These are phyloP conservation scores for Cladosporium colombiae DNA, from an alignment of 2,329 filamentous ascomycete genomes.

Conservation along the genomic window DNA sequence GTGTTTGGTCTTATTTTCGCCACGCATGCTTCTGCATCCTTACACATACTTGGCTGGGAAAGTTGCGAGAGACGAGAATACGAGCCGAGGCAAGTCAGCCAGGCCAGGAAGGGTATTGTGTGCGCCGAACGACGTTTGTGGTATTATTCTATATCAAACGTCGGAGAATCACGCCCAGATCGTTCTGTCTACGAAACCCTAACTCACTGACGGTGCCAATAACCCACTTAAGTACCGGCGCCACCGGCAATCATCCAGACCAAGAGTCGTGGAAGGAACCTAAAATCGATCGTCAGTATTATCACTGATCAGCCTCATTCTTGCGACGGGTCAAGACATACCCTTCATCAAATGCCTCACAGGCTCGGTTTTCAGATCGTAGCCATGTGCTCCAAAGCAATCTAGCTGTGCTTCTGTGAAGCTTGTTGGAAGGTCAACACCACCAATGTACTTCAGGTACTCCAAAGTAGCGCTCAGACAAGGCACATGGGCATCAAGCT, in stretches of 20 bases:
- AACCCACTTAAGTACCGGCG: background rate
- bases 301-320: background rate
- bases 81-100: background rate
- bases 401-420: conserved; percentile 64
- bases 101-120: background rate
- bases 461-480: conserved; percentile 57
- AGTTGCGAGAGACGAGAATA: background rate
- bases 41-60: background rate
- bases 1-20: background rate
- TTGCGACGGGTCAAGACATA: conserved; percentile 3
- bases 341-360: conserved; percentile 50
- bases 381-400: conserved; percentile 61
- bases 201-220: background rate
- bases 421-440: conserved; percentile 55
- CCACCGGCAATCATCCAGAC: conserved; percentile 27
- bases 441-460: conserved; percentile 58
- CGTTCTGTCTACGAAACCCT: background rate
- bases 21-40: conserved; percentile 6
- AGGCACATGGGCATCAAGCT: conserved; percentile 55
- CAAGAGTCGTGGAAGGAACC: conserved; percentile 54
- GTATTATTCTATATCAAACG: background rate
- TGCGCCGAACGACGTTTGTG: background rate
- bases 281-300: background rate
- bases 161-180: background rate
- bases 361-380: conserved; percentile 51